Evolutionary conservation across 257 asterid genomes (phyloP), one percentile per base, ranked within the genome.

Genomic region (Lycium barbarum): DNA sequence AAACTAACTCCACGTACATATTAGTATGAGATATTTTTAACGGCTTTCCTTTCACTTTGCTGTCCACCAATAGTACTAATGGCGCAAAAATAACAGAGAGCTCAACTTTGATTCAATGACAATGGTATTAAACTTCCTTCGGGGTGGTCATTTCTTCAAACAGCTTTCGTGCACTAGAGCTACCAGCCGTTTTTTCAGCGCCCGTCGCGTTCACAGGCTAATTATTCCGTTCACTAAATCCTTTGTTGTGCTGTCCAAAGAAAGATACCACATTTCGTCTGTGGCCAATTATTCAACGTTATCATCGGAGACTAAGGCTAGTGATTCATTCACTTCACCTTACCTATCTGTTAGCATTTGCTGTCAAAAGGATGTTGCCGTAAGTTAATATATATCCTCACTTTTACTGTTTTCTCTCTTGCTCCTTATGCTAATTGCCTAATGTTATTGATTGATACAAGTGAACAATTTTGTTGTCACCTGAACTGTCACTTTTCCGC

Each of bases 341-440:
- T 95, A 95, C 86, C 97, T 96, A 80, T 92, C 97, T 22, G 98
- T 92, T 63, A 93, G 90, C 74, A 92, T 96, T 87, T 88, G 79
- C 90, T 96, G 98, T 91, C 93, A 88, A 0, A 88, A 79, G 78
- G 84, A 89, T 81, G 90, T 87, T 5, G 87, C 93, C 26, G 99
- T 96, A 90, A 89, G 92, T 20, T 57, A 78, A 43, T 70, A 59
- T 70, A 59, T 83, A 4, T 66, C 58, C 74, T 26, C 33, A 26
- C 35, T 71, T 74, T 53, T 67, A 26, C 11, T 72, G 65, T 43
- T 82, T 14, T 59, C 20, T 63, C 71, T 63, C 71, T 18, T 5
- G 49, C 66, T 59, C 35, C 26, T 13, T 40, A 63, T 80, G 72
- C 26, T 36, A 7, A 73, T 73, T 47, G 47, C 35, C 51, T 36